Conservation (phyloP, 1,284 basidiomycete genomes). For the Boletus semigastroideus region DNA sequence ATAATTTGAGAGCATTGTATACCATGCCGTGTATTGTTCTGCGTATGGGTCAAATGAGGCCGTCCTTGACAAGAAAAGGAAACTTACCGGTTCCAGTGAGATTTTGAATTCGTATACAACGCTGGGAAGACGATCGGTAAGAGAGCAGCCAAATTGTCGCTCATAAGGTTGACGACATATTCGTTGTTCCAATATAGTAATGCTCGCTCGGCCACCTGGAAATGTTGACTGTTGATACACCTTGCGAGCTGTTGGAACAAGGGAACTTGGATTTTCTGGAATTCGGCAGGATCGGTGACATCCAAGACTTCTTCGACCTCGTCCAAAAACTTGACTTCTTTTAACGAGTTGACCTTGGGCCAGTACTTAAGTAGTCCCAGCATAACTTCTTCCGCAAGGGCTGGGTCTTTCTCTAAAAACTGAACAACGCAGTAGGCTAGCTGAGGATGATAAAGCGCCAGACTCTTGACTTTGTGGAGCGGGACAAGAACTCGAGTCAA, state of each 20-base stretch:
- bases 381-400: constrained; percentile 94
- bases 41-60: constrained; percentile 13
- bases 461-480: constrained; percentile 95
- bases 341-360: constrained; percentile 99
- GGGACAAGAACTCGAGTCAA: constrained; percentile 93
- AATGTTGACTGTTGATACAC: constrained; percentile 99
- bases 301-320: constrained; percentile 99
- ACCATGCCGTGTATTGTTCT: constrained; percentile 99
- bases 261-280: constrained; percentile 93
- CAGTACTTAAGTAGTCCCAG: constrained; percentile 94
- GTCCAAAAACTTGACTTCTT: constrained; percentile 99
- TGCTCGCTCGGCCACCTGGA: constrained; percentile 96
- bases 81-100: constrained; percentile 95
- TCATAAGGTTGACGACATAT: constrained; percentile 99
- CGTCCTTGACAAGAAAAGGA: background rate
- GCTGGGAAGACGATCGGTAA: constrained; percentile 98
- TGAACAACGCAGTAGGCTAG: constrained; percentile 99
- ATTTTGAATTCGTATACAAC: constrained; percentile 94
- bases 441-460: constrained; percentile 97
- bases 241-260: constrained; percentile 94
- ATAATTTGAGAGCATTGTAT: constrained; percentile 96
- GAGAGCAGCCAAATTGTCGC: constrained; percentile 88
- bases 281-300: constrained; percentile 96
- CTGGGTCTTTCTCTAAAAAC: constrained; percentile 96
- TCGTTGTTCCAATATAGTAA: constrained; percentile 99